Base-by-base conservation (phyloP, 1,139 yeast genomes). In the Geotrichum citri-aurantii region DNA sequence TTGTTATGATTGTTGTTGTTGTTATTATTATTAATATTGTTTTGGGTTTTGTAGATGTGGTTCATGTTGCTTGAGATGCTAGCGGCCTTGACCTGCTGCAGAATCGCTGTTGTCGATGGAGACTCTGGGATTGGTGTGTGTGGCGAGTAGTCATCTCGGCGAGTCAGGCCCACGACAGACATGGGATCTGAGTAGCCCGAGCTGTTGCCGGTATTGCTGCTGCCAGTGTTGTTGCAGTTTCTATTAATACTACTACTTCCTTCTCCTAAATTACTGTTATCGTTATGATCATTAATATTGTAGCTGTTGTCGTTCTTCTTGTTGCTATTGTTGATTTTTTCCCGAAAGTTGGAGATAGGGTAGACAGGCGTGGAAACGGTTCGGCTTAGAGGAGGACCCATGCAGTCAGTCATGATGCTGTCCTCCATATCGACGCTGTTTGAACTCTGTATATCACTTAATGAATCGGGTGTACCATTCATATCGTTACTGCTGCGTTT, bases 401-500 rank as follows among this genome's bases (percentile, higher is more conserved):
- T 44, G 4, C 48, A 6, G 47, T 57, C 59, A 2, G 54, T 50
- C 59, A 57, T 57, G 12, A 53, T 52, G 17, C 54, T 26, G 44
- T 56, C 59, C 12, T 52, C 59, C 17, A 47, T n/a, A 27, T 42
- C 48, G 7, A 10, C 19, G 44, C 40, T 14, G 27, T 48, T 40
- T 42, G 48, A 17, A 50, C 8, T 26, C 3, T 17, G n/a, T 37
- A 52, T 44, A n/a, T 37, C 44, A 7, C 5, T 14, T 8, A 29
- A 40, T n/a, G 31, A 50, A 10, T 53, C 56, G 12, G 48, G 29
- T 10, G 33, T 26, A 33, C 40, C 56, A 4, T 44, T 40, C 48
- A 24, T 47, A 19, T 44, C 21, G 29, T 24, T 48, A 68, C 33
- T 65, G 61, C 50, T 65, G 59, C 52, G 66, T 68, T 44, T 59